Percentiles rank a stretch among this genome's conserved stretches.
phyloP scores from a whole-genome alignment of 345 rosid genomes.

The Eucalyptus regnans region DNA sequence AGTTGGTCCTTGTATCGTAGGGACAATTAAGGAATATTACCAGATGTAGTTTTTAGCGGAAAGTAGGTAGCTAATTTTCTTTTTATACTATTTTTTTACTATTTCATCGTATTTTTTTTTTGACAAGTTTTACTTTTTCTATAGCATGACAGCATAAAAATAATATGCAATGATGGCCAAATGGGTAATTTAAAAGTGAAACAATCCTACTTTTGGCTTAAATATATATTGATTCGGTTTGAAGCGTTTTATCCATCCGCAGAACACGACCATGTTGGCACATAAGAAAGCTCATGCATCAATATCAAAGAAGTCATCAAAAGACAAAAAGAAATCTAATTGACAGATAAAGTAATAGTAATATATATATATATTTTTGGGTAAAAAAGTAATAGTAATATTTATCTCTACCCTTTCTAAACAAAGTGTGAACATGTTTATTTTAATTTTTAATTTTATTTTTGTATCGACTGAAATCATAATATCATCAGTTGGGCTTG shows the following conservation, averaged over 20 bases:
- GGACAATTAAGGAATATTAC: background rate
- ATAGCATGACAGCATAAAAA: background rate
- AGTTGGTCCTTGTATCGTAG: background rate
- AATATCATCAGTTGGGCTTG: no score
- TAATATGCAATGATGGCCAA: background rate
- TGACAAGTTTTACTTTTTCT: background rate
- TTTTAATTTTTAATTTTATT: no score
- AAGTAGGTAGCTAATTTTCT: background rate
- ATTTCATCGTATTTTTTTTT: no score
- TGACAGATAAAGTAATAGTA: background rate
- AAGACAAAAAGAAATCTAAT: background rate
- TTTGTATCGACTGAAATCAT: background rate
- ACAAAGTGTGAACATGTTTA: background rate
- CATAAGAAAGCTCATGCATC: background rate
- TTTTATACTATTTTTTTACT: no score
- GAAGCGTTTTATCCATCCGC: no score
- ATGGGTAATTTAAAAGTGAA: background rate
- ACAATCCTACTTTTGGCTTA: no score
- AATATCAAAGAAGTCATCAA: background rate
- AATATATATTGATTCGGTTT: no score
- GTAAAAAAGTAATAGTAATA: background rate
- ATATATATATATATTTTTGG: no score
- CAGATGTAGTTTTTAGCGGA: background rate
- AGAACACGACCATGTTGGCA: background rate
- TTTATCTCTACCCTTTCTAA: background rate